Evolutionary conservation across 805 yeast genomes (phyloP).

Genomic region (Lipomyces kockii): DNA sequence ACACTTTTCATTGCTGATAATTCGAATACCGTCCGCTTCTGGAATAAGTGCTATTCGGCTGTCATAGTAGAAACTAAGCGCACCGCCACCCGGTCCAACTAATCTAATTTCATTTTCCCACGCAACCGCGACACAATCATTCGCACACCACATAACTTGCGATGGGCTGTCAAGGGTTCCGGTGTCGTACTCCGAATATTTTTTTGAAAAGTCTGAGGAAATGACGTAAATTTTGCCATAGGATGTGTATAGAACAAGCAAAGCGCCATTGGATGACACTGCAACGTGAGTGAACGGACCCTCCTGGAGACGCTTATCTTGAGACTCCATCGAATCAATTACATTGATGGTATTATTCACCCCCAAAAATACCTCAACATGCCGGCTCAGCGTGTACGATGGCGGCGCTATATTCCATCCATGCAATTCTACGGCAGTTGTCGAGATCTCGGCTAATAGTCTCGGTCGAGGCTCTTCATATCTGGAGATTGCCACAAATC

Average conservation of each 20-base stretch:
- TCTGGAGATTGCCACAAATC: slow-evolving; percentile 50
- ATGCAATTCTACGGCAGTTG: slow-evolving; percentile 31
- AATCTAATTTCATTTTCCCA: slow-evolving; percentile 66
- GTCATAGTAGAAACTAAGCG: slow-evolving; percentile 45
- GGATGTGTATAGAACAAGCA: slow-evolving; percentile 57
- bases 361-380: slow-evolving; percentile 43
- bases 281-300: slow-evolving; percentile 55
- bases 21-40: slow-evolving; percentile 75
- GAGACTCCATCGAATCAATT: slow-evolving; percentile 42
- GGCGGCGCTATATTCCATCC: slow-evolving; percentile 46
- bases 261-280: slow-evolving; percentile 60
- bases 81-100: slow-evolving; percentile 66
- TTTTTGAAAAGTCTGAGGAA: slow-evolving; percentile 53
- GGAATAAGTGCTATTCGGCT: slow-evolving; percentile 50
- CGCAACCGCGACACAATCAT: slow-evolving; percentile 72
- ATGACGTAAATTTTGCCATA: slow-evolving; percentile 56
- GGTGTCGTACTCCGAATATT: slow-evolving; percentile 53
- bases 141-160: slow-evolving; percentile 78
- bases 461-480: slow-evolving; percentile 47
- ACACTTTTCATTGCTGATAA: slow-evolving; percentile 61
- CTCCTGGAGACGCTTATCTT: slow-evolving; percentile 51
- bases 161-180: slow-evolving; percentile 49
- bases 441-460: slow-evolving; percentile 30
- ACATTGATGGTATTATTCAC: slow-evolving; percentile 37
- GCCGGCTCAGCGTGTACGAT: slow-evolving; percentile 36